Base-by-base conservation (phyloP, 495 filamentous ascomycete species). In the Aspergillus homomorphus region DNA sequence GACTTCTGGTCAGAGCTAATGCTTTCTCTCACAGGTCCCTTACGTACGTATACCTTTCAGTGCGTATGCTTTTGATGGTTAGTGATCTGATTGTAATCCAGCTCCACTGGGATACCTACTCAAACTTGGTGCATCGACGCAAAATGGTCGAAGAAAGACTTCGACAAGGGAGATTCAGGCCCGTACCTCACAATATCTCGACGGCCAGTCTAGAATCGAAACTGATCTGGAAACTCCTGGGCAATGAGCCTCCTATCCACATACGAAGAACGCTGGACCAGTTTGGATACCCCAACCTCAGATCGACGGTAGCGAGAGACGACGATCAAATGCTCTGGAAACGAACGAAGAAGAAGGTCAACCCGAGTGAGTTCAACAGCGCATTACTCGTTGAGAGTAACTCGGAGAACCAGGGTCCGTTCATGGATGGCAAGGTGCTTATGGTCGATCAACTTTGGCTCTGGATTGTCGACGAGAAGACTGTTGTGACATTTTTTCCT, bases 391-490 rank as follows among this genome's bases (percentile, higher is more conserved):
- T 19, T 66, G 67, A n/a, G 49, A 67, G 0, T 71, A 21, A 58
- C 19, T 57, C 0, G 56, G 54, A 9, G 62, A 15, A 46, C 53
- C 3, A 58, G 66, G 0, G 45, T 60, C 0, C 75, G n/a, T 75
- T 84, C 10, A 73, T 78, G 51, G 77, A 87, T 28, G 81, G 81
- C 0, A 85, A 86, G 61, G 79, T 87, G 16, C 71, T 88, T 14
- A 88, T 88, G 85, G 84, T 89, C 8, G 85, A 88, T 59, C 84
- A 88, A 58, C 71, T 89, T 4, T 88, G 86, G 86, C 66, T 88
- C 0, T 89, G 84, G 84, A 81, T 85, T 15, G 78, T 87, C 6
- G 79, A 87, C 56, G 74, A 75, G 22, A 83, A 82, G 75, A 84
- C 80, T 2, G 62, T 86, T 30, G 70, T 80, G 9, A 86, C 84